Conservation (phyloP, 495 filamentous ascomycete species). For the Neurospora sp. region DNA sequence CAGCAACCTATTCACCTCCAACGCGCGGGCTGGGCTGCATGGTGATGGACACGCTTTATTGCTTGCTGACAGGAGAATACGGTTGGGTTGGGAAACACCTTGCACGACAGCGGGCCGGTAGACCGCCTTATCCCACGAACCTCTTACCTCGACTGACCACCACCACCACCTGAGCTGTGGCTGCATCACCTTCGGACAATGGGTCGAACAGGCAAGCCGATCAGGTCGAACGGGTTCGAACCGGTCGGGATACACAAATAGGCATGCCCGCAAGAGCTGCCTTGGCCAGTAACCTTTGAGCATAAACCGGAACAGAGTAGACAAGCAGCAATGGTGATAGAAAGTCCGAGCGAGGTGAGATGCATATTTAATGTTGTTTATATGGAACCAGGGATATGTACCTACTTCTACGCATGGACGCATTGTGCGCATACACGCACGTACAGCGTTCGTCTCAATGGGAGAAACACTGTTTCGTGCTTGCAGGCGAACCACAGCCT, state of each 20-base stretch:
- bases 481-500: neutral
- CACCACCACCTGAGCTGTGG: neutral
- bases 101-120: conserved; percentile 19
- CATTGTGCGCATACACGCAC: neutral
- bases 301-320: neutral
- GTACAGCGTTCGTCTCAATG: neutral
- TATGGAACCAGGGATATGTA: neutral
- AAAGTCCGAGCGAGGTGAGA: neutral
- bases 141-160: neutral
- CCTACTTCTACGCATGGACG: neutral
- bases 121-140: conserved; percentile 12
- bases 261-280: neutral
- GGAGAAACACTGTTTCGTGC: neutral
- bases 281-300: neutral
- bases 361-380: neutral
- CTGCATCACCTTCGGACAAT: neutral
- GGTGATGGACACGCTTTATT: neutral
- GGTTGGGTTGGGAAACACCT: conserved; percentile 2
- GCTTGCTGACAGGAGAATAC: neutral
- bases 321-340: neutral
- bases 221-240: neutral
- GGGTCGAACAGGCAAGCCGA: neutral
- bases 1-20: neutral
- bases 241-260: neutral
- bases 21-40: neutral